A percentile compares a stretch with the other conserved stretches of the same genome.
Evolutionary conservation across 164 flowering plant genomes (phyloP).

Genomic region (Kingdonia uniflora): DNA sequence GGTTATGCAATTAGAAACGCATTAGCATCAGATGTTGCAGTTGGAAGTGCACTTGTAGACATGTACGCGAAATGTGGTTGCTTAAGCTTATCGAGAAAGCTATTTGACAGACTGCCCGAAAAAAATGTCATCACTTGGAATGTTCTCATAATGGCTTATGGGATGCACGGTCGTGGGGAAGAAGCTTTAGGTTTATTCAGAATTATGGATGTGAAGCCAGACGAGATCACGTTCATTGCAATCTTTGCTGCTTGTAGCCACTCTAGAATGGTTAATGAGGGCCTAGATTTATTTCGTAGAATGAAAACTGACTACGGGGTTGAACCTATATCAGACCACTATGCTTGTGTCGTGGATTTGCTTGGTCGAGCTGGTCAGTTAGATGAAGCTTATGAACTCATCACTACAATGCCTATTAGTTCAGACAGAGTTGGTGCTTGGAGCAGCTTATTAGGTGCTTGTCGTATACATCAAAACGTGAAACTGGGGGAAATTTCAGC

Average conservation of each 20-base stretch:
- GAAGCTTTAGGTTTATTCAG: conserved; percentile 3
- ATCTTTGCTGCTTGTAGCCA: conserved; percentile 6
- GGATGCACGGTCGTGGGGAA: conserved; percentile 5
- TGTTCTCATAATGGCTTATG: conserved; percentile 8
- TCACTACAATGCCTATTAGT: conserved; percentile 4
- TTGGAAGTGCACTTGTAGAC: conserved; percentile 11
- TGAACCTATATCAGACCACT: conserved; percentile 5
- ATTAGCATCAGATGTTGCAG: conserved; percentile 8
- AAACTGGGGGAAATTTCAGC: conserved; percentile 9
- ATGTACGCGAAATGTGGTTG: conserved; percentile 11
- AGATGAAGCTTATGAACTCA: conserved; percentile 6
- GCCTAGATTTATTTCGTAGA: background rate
- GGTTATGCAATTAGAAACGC: conserved; percentile 8
- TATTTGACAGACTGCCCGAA: background rate
- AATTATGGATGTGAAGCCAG: conserved; percentile 1
- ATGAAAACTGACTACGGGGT: conserved; percentile 1
- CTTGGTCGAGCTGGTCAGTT: conserved; percentile 8
- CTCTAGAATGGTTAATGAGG: conserved; percentile 2
- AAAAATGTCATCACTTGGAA: conserved; percentile 9
- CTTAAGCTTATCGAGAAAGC: conserved; percentile 9
- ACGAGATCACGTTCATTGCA: conserved; percentile 4
- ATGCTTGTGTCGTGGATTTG: conserved; percentile 7
- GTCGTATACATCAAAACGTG: conserved; percentile 7
- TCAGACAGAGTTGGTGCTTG: conserved; percentile 4
- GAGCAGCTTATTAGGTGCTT: conserved; percentile 10